Evolutionary conservation across 1,139 yeast genomes (phyloP), one percentile per base, ranked within the genome.

Genomic region (Zygoascus sp.): DNA sequence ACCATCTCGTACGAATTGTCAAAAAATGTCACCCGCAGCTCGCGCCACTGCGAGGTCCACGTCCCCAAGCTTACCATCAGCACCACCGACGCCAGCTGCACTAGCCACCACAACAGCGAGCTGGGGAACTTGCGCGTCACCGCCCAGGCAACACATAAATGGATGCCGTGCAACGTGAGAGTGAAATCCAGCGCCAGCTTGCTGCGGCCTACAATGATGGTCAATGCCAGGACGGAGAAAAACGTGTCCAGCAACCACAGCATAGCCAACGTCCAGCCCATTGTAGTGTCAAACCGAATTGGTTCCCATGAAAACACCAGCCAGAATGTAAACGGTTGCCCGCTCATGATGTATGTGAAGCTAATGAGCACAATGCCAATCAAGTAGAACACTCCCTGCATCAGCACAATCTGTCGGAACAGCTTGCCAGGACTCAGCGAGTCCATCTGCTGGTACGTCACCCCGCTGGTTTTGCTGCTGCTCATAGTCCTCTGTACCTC

Each of bases 141-240:
- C 1, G 76, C 53, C 81, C 89, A 81, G 0, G 81, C 87, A 5
- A 87, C 80, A 2, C 81, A 48, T 34, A 90, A 66, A 65, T 90
- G 84, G 46, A 92, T 77, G 15, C 86, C 80, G 64, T 92, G 97
- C 13, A 92, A 70, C 0, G 98, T 90, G 28, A 92, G 62, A 10
- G 96, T 96, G 69, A 90, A 92, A 65, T 92, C 98, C 85, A 96
- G 84, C 0, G 97, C 97, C 49, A 92, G 70, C 64, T 90, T 92
- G 36, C 95, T 84, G 51, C 97, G 72, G 0, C 97, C 97, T 15
- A 92, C 96, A 19, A 90, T 81, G 3, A 89, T 68, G 0, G 96
- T 87, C 60, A 92, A 81, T 59, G 88, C 88, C 15, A 87, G 66
- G 1, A 89, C 96, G 11, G 66, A 56, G 50, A 68, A 66, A 28